Percentiles rank a stretch among this genome's conserved stretches.
phyloP scores from a whole-genome alignment of 768 basidiomycete species.

The Psilocybe cyanescens region DNA sequence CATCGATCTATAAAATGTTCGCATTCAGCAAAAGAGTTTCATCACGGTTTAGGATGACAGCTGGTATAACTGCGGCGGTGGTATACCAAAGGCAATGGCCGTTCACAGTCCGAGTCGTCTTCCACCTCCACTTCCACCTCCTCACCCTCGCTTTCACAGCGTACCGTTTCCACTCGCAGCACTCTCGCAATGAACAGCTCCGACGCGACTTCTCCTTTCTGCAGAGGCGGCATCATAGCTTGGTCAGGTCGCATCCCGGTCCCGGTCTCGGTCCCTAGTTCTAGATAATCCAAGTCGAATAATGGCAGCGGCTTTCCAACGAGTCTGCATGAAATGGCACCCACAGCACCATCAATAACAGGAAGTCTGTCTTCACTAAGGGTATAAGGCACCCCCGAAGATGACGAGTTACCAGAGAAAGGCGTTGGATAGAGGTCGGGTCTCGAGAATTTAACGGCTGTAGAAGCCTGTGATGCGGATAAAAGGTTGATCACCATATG shows the following conservation, averaged over 20 bases:
- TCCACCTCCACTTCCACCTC: background rate
- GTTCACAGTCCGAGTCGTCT: background rate
- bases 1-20: too few species aligned
- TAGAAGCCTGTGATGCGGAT: slow-evolving; percentile 61
- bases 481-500: slow-evolving; percentile 85
- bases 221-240: slow-evolving; percentile 11
- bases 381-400: slow-evolving; percentile 32
- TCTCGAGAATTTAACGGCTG: slow-evolving; percentile 74
- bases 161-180: slow-evolving; percentile 52
- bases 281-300: slow-evolving; percentile 50
- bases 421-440: slow-evolving; percentile 70
- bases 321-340: slow-evolving; percentile 74
- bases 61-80: slow-evolving; percentile 64
- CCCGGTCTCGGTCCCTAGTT: slow-evolving; percentile 16
- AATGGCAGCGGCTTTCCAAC: slow-evolving; percentile 65
- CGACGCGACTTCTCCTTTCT: slow-evolving; percentile 41
- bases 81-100: slow-evolving; percentile 64
- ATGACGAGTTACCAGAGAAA: slow-evolving; percentile 36
- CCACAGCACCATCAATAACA: slow-evolving; percentile 61
- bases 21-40: too few species aligned
- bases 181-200: slow-evolving; percentile 88
- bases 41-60: slow-evolving; percentile 25
- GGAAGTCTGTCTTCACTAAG: slow-evolving; percentile 60
- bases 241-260: slow-evolving; percentile 1
- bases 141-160: background rate